Conservation (phyloP, 768 basidiomycete species). For the Lactarius akahatsu region DNA sequence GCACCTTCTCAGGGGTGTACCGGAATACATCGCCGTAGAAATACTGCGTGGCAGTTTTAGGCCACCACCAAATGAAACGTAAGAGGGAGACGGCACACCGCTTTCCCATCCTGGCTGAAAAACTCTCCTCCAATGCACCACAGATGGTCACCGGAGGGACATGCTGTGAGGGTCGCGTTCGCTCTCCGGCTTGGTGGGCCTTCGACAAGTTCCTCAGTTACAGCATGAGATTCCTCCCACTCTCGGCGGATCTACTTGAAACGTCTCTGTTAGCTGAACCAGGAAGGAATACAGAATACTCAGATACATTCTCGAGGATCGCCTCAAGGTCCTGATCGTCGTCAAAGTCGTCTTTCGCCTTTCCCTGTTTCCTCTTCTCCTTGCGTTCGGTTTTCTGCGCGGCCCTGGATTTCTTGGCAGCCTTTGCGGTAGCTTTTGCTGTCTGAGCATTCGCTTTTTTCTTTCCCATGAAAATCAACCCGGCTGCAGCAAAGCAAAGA, state of each 20-base stretch:
- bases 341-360: slow-evolving; percentile 51
- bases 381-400: slow-evolving; percentile 69
- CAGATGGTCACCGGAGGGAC: slow-evolving; percentile 76
- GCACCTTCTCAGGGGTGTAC: slow-evolving; percentile 78
- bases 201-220: slow-evolving; percentile 82
- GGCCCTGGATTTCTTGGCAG: slow-evolving; percentile 65
- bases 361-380: slow-evolving; percentile 58
- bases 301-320: slow-evolving; percentile 71
- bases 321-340: slow-evolving; percentile 79
- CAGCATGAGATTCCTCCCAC: slow-evolving; percentile 78
- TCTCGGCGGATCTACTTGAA: slow-evolving; percentile 70
- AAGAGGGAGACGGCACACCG: slow-evolving; percentile 45
- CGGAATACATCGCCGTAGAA: slow-evolving; percentile 89
- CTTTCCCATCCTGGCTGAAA: slow-evolving; percentile 82
- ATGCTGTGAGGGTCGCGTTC: slow-evolving; percentile 77
- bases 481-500: too few relatives aligned
- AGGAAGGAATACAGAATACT: slow-evolving; percentile 19
- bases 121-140: slow-evolving; percentile 88
- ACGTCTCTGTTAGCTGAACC: slow-evolving; percentile 9
- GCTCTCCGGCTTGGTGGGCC: slow-evolving; percentile 82
- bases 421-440: slow-evolving; percentile 48
- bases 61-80: background rate
- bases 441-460: slow-evolving; percentile 46
- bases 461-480: slow-evolving; percentile 45
- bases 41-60: slow-evolving; percentile 44